phyloP scores from a whole-genome alignment of 1,284 basidiomycete species.

The Ustilago esculenta region DNA sequence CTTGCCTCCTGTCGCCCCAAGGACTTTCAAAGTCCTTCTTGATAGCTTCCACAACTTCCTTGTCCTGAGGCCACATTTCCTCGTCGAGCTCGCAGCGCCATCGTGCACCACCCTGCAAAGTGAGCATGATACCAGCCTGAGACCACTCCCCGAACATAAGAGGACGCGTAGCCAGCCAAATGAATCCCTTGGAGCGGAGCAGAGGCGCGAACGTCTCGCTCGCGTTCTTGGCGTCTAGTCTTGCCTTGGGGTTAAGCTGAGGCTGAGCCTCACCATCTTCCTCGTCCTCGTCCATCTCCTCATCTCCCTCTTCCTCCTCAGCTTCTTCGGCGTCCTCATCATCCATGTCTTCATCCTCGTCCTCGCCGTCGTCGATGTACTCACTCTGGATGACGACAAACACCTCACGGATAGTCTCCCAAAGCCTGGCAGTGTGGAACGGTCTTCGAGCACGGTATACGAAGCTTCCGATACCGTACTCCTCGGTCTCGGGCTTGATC shows the following conservation, averaged over 20 bases:
- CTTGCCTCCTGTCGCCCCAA: constrained; percentile 70
- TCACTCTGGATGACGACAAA: constrained; percentile 68
- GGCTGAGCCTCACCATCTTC: constrained; percentile 63
- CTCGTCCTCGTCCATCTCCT: constrained; percentile 48
- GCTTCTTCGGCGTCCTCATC: constrained; percentile 14
- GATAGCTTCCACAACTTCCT: constrained; percentile 67
- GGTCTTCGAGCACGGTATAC: constrained; percentile 65
- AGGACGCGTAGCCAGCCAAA: constrained; percentile 67
- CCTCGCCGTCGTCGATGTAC: constrained; percentile 65
- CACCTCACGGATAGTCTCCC: constrained; percentile 68
- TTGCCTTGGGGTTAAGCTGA: constrained; percentile 68
- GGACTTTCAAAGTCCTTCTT: constrained; percentile 68
- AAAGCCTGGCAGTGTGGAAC: constrained; percentile 69
- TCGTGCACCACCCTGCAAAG: constrained; percentile 67
- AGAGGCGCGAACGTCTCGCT: constrained; percentile 67
- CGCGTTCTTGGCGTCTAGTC: constrained; percentile 68
- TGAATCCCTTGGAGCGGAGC: constrained; percentile 69
- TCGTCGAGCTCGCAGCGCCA: constrained; percentile 69
- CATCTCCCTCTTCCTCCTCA: constrained; percentile 20
- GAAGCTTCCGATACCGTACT: constrained; percentile 59
- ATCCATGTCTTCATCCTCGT: constrained; percentile 27
- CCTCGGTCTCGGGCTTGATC: constrained; percentile 69
- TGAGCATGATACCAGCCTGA: constrained; percentile 69
- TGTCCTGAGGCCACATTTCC: constrained; percentile 68
- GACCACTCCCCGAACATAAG: constrained; percentile 69